A percentile compares a stretch with the other conserved stretches of the same genome.
These are phyloP conservation scores for Vachellia pachyceras DNA, from an alignment of 306 rosid species.

Conservation along the genomic window DNA sequence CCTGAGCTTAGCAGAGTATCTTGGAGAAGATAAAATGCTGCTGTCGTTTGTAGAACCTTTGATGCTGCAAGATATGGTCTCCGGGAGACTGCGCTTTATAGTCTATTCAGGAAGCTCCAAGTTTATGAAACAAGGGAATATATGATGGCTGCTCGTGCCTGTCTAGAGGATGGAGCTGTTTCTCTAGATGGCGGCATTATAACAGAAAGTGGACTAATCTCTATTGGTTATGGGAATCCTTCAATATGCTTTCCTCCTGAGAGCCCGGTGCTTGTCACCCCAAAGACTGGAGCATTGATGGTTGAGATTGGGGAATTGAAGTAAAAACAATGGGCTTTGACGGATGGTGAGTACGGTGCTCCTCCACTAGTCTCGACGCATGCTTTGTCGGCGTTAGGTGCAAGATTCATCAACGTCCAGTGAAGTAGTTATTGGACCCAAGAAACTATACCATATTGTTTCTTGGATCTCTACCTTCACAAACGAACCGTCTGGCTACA, in stretches of 20 bases:
- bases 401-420: too few species aligned
- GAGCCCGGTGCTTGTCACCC: background rate
- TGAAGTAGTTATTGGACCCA: too few species aligned
- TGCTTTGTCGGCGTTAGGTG: too few species aligned
- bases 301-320: constrained; percentile 28
- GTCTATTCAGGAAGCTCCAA: constrained; percentile 62
- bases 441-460: too few species aligned
- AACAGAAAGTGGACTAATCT: constrained; percentile 49
- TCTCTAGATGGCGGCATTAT: constrained; percentile 73
- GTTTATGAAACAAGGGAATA: constrained; percentile 55
- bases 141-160: constrained; percentile 60
- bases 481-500: too few species aligned
- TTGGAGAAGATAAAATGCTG: constrained; percentile 71
- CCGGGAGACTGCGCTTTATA: constrained; percentile 62
- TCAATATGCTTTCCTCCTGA: constrained; percentile 48
- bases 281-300: constrained; percentile 6
- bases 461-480: too few species aligned
- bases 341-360: too few species aligned
- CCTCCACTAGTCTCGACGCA: too few species aligned
- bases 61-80: constrained; percentile 52
- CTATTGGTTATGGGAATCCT: constrained; percentile 60
- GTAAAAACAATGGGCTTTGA: background rate
- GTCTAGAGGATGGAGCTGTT: constrained; percentile 62
- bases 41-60: constrained; percentile 57
- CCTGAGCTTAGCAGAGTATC: constrained; percentile 68